Evolutionary conservation across 495 filamentous ascomycete genomes (phyloP), one percentile per base, ranked within the genome.

Genomic region (Podospora tetraspora): DNA sequence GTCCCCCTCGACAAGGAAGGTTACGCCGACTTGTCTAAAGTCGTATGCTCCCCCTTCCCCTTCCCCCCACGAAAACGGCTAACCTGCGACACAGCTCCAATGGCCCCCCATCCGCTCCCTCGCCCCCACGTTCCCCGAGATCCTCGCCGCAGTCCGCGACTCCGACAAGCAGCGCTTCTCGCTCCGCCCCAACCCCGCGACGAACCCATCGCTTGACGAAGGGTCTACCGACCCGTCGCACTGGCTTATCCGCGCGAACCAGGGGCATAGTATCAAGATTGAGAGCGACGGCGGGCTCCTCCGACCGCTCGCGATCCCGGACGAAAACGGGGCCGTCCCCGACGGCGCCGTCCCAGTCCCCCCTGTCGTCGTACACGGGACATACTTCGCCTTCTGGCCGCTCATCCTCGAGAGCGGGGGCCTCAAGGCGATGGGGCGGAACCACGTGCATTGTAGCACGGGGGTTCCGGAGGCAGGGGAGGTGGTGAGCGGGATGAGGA

Each of bases 91-190:
- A 4, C 62, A 94, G 89, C 84, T 97, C 63, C 78, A 83, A 78
- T 93, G 88, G 84, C 84, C 82, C 60, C 89, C 87, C 68, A 80
- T 96, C 66, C 86, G 85, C 67, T 87, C 85, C 7, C 82, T 96
- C 5, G 80, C 89, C 63, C 84, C 90, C 13, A 90, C 90, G 16
- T 87, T 97, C 74, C 73, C 82, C 12, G 94, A 96, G 71, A 86
- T 99, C 74, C 75, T 83, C 34, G 66, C 80, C n/a, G 84, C 90
- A 43, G 94, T 97, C 57, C 77, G 79, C 10, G 83, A 83, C 23
- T 94, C 91, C 70, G 92, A 95, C 74, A 99, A 99, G 77, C 91
- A 98, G 77, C 92, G 95, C 22, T 99, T 96, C 83, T 84, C 91
- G 34, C 71, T 83, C 70, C 85, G 83, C 66, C 77, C 78, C 25